Base-by-base conservation (phyloP, 768 basidiomycete species). In the Mycena chlorophos region DNA sequence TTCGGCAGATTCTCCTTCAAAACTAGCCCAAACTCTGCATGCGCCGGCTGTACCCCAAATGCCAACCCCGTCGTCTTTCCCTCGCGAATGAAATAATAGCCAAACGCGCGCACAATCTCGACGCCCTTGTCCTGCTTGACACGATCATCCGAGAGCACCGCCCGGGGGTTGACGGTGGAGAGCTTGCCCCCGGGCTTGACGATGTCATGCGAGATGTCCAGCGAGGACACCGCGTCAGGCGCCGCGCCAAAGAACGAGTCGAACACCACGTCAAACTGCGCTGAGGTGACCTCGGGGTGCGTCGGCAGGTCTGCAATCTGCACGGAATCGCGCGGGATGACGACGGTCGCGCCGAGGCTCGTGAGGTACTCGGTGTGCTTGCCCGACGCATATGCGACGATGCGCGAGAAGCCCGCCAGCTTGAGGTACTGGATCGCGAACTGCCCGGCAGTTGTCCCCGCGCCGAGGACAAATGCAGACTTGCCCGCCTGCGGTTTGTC, bases 321-420 rank as follows among this genome's bases (percentile, higher is more conserved):
- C 10, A 52, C 48, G 10, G 46, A 52, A 1, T 3, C 14, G 47
- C 58, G 58, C 25, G 73, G 67, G 49, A 74, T 67, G 54, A 69
- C 69, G 38, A 74, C 68, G 1, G 68, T 71, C 28, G 75, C 71
- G 0, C 70, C 67, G 5, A 74, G 64, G 20, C 56, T 53, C 14
- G 73, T 64, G 14, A 80, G 70, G 27, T 73, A 68, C 5, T 68
- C 69, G 26, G 72, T 66, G n/a, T 73, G 65, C 17, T 73, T 74
- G 23, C 70, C 69, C 28, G 75, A 69, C 6, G 73, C 68, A 34
- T 72, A 66, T 26, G 57, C 75, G 47, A 62, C 66, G 51, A 72
- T 71, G 5, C 68, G 71, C 4, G 68, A 72, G 58, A 76, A 78
- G 29, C 77, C 76, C 6, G 73, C 72, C 54, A 75, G 66, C 58